Conservation (phyloP, 768 basidiomycete species). For the Hericium erinaceus region DNA sequence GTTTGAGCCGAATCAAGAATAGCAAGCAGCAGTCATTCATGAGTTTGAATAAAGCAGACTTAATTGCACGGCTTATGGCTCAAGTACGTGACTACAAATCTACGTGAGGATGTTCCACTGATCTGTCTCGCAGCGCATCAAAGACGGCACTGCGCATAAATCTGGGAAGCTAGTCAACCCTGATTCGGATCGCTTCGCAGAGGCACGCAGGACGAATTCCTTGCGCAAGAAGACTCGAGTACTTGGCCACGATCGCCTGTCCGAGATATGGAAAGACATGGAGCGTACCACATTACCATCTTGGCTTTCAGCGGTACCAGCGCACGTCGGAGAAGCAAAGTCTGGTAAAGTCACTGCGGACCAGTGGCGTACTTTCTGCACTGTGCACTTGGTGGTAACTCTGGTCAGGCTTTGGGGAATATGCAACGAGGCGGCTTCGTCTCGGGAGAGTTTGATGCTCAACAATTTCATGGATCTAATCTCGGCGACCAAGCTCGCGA, state of each 20-base stretch:
- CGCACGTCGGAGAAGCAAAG: slow-evolving; percentile 7
- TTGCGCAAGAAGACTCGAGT: background rate
- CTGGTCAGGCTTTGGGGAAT: slow-evolving; percentile 15
- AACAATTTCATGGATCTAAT: slow-evolving; percentile 24
- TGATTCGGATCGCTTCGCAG: background rate
- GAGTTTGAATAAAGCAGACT: too few species aligned
- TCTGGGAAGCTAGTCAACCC: background rate
- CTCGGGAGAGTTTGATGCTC: background rate
- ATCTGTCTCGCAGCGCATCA: background rate
- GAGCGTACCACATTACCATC: slow-evolving; percentile 11
- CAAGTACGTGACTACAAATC: too few species aligned
- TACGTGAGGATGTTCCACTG: too few species aligned
- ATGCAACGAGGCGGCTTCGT: too few species aligned
- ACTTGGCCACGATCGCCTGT: background rate
- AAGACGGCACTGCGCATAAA: background rate
- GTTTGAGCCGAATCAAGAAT: too few species aligned
- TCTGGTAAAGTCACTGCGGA: slow-evolving; percentile 17
- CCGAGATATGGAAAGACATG: slow-evolving; percentile 9
- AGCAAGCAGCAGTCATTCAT: too few species aligned
- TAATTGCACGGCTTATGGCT: too few species aligned
- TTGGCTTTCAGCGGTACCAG: slow-evolving; percentile 12
- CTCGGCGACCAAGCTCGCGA: slow-evolving; percentile 23
- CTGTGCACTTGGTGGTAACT: slow-evolving; percentile 12
- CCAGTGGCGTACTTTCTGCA: slow-evolving; percentile 14
- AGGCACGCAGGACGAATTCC: background rate